Evolutionary conservation across 345 rosid genomes (phyloP).

Genomic region (Syzygium oleosum): DNA sequence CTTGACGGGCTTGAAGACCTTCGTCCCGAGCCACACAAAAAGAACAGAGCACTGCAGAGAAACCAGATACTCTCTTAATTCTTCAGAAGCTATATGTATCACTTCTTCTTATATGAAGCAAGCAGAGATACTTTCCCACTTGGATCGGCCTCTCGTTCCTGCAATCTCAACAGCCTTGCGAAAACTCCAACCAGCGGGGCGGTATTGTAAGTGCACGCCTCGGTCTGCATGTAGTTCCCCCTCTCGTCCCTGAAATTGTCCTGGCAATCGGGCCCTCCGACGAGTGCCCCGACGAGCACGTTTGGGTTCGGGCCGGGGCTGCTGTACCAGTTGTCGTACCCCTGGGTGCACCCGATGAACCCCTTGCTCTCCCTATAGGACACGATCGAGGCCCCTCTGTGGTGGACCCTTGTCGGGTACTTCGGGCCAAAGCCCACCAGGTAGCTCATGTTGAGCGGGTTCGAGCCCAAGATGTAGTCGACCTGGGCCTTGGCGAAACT

Average conservation of each 20-base stretch:
- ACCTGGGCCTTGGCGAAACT: conserved; percentile 63
- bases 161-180: conserved; percentile 42
- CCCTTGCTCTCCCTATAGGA: conserved; percentile 65
- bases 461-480: conserved; percentile 76
- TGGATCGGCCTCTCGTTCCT: conserved; percentile 13
- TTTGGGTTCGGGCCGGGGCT: conserved; percentile 40
- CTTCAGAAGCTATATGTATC: background rate
- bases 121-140: conserved; percentile 21
- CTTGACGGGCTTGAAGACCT: background rate
- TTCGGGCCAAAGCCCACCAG: conserved; percentile 67
- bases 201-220: conserved; percentile 73
- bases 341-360: conserved; percentile 95
- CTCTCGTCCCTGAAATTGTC: conserved; percentile 47
- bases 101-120: conserved; percentile 42
- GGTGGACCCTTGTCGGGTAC: conserved; percentile 77
- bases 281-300: conserved; percentile 46
- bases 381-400: conserved; percentile 80
- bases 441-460: conserved; percentile 84
- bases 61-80: background rate
- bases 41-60: background rate
- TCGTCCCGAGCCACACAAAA: background rate
- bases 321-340: conserved; percentile 55
- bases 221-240: conserved; percentile 53
- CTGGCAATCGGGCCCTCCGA: conserved; percentile 53
- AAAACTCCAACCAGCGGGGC: conserved; percentile 63